These are phyloP conservation scores for Lipomyces spencermartinsiae DNA, from an alignment of 805 yeast species.

Conservation along the genomic window DNA sequence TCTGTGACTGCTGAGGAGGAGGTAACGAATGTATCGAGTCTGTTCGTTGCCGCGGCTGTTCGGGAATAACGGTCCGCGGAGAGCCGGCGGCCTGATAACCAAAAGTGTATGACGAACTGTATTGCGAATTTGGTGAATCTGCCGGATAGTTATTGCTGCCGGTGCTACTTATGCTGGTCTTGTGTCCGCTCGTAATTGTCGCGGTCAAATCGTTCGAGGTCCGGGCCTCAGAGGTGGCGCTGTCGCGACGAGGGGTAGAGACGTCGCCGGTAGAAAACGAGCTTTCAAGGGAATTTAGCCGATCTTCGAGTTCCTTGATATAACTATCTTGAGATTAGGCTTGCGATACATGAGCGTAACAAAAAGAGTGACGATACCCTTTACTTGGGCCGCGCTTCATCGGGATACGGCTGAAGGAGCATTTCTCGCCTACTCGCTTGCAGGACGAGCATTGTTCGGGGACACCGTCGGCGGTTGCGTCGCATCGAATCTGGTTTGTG, in stretches of 20 bases:
- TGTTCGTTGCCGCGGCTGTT: constrained; percentile 25
- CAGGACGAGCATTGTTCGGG: constrained; percentile 57
- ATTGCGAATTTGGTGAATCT: constrained; percentile 30
- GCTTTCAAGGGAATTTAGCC: constrained; percentile 39
- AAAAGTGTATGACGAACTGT: constrained; percentile 15
- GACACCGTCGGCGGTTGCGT: constrained; percentile 44
- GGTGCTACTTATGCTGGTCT: constrained; percentile 20
- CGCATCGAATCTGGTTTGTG: constrained; percentile 50
- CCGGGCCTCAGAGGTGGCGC: constrained; percentile 3
- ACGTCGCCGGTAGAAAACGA: constrained; percentile 29
- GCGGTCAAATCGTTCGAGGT: not conserved
- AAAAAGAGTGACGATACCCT: constrained; percentile 44
- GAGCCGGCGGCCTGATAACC: constrained; percentile 18
- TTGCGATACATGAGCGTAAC: constrained; percentile 10
- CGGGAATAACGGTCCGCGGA: constrained; percentile 17
- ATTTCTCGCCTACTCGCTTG: constrained; percentile 56
- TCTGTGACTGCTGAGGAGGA: constrained; percentile 16
- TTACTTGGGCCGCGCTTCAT: constrained; percentile 69
- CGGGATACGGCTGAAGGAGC: constrained; percentile 64
- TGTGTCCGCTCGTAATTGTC: constrained; percentile 16
- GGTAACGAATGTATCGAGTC: constrained; percentile 22
- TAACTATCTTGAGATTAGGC: constrained; percentile 18
- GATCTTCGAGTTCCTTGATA: constrained; percentile 42
- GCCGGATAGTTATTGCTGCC: constrained; percentile 23
- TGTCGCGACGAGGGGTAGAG: constrained; percentile 11